These are phyloP conservation scores for Xanthoconium stramineum DNA, from an alignment of 768 basidiomycete genomes.

Conservation along the genomic window DNA sequence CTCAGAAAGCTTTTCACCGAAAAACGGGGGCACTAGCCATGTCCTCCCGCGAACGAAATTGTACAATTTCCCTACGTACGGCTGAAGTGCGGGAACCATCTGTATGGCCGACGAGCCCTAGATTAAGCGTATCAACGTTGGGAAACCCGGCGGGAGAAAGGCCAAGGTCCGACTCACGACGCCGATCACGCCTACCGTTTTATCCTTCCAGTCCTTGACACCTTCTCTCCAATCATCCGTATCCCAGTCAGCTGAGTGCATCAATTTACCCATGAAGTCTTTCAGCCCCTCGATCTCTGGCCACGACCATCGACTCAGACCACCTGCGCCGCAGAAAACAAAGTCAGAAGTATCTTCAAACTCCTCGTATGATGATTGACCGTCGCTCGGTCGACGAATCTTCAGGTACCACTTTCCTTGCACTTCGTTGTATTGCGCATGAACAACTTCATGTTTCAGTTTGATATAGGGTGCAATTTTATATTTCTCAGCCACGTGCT, in stretches of 20 bases:
- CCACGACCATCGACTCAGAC: slow-evolving; percentile 60
- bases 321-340: slow-evolving; percentile 53
- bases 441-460: slow-evolving; percentile 51
- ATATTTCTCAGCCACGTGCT: slow-evolving; percentile 54
- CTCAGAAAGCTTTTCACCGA: slow-evolving; percentile 37
- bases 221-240: slow-evolving; percentile 44
- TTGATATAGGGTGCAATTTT: slow-evolving; percentile 51
- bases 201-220: slow-evolving; percentile 47
- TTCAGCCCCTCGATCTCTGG: slow-evolving; percentile 60
- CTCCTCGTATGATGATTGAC: slow-evolving; percentile 34
- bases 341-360: slow-evolving; percentile 56
- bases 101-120: slow-evolving; percentile 65
- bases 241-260: slow-evolving; percentile 67
- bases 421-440: slow-evolving; percentile 48
- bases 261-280: slow-evolving; percentile 51
- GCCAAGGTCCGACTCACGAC: slow-evolving; percentile 36
- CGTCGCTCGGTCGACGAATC: slow-evolving; percentile 35
- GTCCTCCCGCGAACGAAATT: slow-evolving; percentile 62
- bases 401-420: slow-evolving; percentile 56
- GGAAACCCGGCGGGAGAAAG: background rate
- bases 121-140: background rate
- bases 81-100: slow-evolving; percentile 55
- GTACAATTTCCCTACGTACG: slow-evolving; percentile 44
- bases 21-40: slow-evolving; percentile 51
- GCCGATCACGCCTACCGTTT: slow-evolving; percentile 56